phyloP scores from a whole-genome alignment of 2,329 filamentous ascomycete genomes.

The Fusarium decemcellulare region DNA sequence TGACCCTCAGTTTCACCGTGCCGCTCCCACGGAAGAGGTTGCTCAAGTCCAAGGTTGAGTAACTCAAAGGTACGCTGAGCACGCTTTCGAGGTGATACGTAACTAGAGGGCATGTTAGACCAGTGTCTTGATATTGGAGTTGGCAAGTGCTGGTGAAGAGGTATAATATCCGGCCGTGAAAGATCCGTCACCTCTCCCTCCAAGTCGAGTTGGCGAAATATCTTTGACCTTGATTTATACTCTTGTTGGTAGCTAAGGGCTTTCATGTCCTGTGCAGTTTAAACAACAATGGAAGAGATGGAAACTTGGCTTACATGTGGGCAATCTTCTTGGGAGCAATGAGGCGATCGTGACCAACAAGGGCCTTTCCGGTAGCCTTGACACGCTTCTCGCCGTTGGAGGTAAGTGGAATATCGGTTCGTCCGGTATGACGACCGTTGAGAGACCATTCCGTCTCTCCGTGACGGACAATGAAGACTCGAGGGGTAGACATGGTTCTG shows the following conservation, averaged over 20 bases:
- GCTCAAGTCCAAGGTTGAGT: slow-evolving; percentile 79
- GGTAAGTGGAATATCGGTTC: slow-evolving; percentile 89
- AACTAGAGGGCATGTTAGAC: slow-evolving; percentile 60
- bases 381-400: slow-evolving; percentile 84
- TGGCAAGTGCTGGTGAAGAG: background rate
- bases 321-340: slow-evolving; percentile 87
- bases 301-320: slow-evolving; percentile 77
- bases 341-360: slow-evolving; percentile 86
- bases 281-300: background rate
- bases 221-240: too few species aligned
- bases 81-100: slow-evolving; percentile 88
- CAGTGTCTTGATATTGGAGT: background rate
- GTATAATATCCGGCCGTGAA: too few species aligned
- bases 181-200: too few species aligned
- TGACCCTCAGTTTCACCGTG: slow-evolving; percentile 57
- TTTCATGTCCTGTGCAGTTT: too few species aligned
- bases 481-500: slow-evolving; percentile 65
- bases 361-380: slow-evolving; percentile 82
- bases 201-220: too few species aligned
- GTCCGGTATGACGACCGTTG: slow-evolving; percentile 86
- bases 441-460: slow-evolving; percentile 98
- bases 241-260: too few species aligned
- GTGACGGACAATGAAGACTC: slow-evolving; percentile 88
- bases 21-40: slow-evolving; percentile 78
- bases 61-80: slow-evolving; percentile 94